These are phyloP conservation scores for Lithospermum erythrorhizon DNA, from an alignment of 257 asterid species.

Conservation along the genomic window DNA sequence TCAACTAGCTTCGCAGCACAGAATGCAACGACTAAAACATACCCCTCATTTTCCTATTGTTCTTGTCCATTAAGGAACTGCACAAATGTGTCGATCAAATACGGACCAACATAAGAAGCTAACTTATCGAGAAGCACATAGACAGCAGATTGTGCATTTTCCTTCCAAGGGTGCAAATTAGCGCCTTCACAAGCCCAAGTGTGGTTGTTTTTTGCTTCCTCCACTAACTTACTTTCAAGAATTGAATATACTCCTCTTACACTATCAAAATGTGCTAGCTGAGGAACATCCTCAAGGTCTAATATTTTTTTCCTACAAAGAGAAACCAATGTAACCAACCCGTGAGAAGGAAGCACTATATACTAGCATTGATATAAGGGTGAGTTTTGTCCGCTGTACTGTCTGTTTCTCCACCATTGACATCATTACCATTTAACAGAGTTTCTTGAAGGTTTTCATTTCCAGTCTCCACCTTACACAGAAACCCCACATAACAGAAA, in stretches of 20 bases:
- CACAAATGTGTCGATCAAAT: conserved; percentile 64
- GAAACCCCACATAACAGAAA: conserved; percentile 40
- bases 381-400: conserved; percentile 54
- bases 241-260: conserved; percentile 49
- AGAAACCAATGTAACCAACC: conserved; percentile 61
- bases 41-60: conserved; percentile 45
- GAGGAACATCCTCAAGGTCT: conserved; percentile 92
- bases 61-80: conserved; percentile 54
- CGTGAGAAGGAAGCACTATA: conserved; percentile 52
- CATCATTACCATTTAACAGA: conserved; percentile 37
- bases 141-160: conserved; percentile 36
- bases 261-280: conserved; percentile 42
- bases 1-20: conserved; percentile 60
- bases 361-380: conserved; percentile 52
- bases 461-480: conserved; percentile 23
- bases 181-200: conserved; percentile 54
- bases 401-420: background rate
- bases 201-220: conserved; percentile 38
- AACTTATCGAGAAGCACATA: conserved; percentile 34
- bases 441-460: conserved; percentile 40
- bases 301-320: conserved; percentile 48
- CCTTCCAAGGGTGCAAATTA: conserved; percentile 49
- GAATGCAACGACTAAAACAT: conserved; percentile 41
- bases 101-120: conserved; percentile 67
- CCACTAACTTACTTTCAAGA: conserved; percentile 26